phyloP scores from a whole-genome alignment of 139 green algal genomes.

The Dunaliella sp. region DNA sequence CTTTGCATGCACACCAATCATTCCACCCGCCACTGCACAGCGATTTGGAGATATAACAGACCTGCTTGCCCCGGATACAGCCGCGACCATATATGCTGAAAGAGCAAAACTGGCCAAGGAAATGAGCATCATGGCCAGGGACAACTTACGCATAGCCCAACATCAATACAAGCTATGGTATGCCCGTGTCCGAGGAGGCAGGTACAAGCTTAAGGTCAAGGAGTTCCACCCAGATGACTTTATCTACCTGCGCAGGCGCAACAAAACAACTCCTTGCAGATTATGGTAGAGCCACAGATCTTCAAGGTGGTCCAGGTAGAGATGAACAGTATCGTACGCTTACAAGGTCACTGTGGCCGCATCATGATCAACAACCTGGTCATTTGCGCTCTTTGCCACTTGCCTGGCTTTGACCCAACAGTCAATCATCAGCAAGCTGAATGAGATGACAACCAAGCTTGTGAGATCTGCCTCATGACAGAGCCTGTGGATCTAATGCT shows the following conservation, averaged over 20 bases:
- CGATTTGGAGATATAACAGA: neutral
- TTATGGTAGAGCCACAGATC: neutral
- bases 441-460: neutral
- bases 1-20: neutral
- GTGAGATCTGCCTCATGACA: constrained; percentile 17
- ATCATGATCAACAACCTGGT: constrained; percentile 4
- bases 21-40: neutral
- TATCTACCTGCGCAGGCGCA: constrained; percentile 18
- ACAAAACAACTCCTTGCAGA: neutral
- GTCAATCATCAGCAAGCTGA: neutral
- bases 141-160: constrained; percentile 34
- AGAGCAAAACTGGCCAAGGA: neutral
- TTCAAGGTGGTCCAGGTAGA: constrained; percentile 4
- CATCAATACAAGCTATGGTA: constrained; percentile 26
- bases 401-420: constrained; percentile 2
- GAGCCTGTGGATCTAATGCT: constrained; percentile 22
- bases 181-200: neutral
- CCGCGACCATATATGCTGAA: neutral
- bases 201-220: neutral
- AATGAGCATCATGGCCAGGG: neutral
- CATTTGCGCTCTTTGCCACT: constrained; percentile 17
- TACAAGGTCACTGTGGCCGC: constrained; percentile 17
- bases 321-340: neutral
- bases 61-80: neutral
- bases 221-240: constrained; percentile 21